Base-by-base conservation (phyloP, 192 early-diverging fungal genomes). In the Linnemannia hyalina region DNA sequence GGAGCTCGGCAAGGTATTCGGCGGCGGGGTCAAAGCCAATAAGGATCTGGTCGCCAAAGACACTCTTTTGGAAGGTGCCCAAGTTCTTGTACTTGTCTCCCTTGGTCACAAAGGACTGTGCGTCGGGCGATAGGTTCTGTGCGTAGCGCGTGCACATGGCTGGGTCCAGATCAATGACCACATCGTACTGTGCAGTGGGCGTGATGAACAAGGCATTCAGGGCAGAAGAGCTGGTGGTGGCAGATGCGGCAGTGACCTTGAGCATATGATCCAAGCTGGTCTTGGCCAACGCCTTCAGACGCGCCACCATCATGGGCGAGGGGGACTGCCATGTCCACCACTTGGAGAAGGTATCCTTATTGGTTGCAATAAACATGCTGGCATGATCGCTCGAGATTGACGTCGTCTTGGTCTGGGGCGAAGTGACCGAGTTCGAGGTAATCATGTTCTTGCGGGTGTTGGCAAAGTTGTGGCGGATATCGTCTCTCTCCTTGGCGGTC, bases 31-130 rank as follows among this genome's bases (percentile, higher is more conserved):
- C 96, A 81, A 97, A 95, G 52, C 91, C 90, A 52, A 95, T 90
- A 78, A 95, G 88, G 4, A 92, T 88, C 71, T 93, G 86, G 41
- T 94, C 91, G 29, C 91, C 90, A 80, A 93, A 90, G 16, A 87
- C 90, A 74, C 89, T 86, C 78, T 90, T 79, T 80, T 90, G 78
- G 32, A 88, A 77, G 2, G 88, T 54, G 15, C 83, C 74, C 74
- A 97, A 86, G 89, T 97, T 97, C 86, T 95, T 95, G 89, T 93
- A 97, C 82, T 94, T 93, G 69, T 92, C 89, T 6, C 87, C 81
- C 46, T 85, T 89, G 9, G 85, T 82, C 57, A 75, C 68, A 85
- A 91, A 77, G 74, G 91, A 73, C 75, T 90, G 73, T 9, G 86
- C 69, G 80, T 95, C 87, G 68, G 93, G 89, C 76, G 91, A 82